Base-by-base conservation (phyloP, 2,329 filamentous ascomycete species). In the Pezicula neosporulosa region DNA sequence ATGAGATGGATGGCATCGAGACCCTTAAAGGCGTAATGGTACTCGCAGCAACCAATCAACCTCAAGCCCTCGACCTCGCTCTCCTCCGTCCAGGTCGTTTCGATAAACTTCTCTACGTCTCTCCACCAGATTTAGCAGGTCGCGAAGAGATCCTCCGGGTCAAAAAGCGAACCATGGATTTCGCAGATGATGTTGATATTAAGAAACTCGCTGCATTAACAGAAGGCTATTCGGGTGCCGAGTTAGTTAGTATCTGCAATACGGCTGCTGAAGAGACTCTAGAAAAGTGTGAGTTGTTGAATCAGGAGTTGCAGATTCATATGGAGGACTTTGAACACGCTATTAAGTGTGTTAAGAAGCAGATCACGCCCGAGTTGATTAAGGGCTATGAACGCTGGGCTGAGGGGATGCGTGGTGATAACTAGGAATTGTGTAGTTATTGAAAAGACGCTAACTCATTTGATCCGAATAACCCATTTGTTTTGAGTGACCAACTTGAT, bases 1-100 rank as follows among this genome's bases (percentile, higher is more conserved):
- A 91, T 54, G 93, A 97, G 67, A 95, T 97, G 87, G 93, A 97
- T 65, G 93, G 93, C 44, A 96, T 97, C 60, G 90, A 96, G 68
- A 77, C 86, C 37, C 76, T 95, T 18, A 86, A 86, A 49, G 89
- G 89, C 51, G 91, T 97, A 0, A 81, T 95, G 53, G 86, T 97
- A 13, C 81, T 97, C 16, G 93, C 90, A 0, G 93, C 93, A 2
- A 97, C 93, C 0, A 97, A 97, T 71, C 84, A 90, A 48, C 93
- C 93, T 0, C 88, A 96, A 62, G 79, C 86, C 2, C 80, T 97
- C 18, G 93, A 97, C 65, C 82, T 89, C 1, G 93, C 93, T 1
- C 77, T 97, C 33, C 81, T 96, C 65, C 83, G 93, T 1, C 88
- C 90, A 0, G 93, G 93, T 1, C 82, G 93, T 27, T 89, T 97